Evolutionary conservation across 495 filamentous ascomycete species (phyloP).

Genomic region (Xylaria scruposa): DNA sequence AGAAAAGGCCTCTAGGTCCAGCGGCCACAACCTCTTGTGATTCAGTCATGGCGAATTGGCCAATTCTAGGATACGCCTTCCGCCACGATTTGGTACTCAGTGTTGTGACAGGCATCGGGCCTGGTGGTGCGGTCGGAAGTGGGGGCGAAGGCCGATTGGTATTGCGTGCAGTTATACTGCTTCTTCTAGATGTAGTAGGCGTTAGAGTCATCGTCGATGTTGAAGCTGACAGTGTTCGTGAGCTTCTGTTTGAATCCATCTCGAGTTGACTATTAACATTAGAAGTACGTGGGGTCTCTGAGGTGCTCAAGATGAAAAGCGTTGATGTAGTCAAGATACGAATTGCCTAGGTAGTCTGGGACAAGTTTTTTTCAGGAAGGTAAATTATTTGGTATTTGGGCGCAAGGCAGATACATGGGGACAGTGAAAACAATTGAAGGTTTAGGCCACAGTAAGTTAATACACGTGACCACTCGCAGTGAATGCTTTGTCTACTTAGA

Average conservation of each 20-base stretch:
- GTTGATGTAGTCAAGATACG: too few species aligned
- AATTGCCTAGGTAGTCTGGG: too few species aligned
- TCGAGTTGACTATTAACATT: too few species aligned
- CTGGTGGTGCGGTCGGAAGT: slow-evolving; percentile 26
- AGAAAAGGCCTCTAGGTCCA: slow-evolving; percentile 31
- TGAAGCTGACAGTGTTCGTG: background rate
- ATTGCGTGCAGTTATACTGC: slow-evolving; percentile 22
- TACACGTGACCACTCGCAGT: too few species aligned
- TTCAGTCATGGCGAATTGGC: slow-evolving; percentile 32
- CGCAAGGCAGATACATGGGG: too few species aligned
- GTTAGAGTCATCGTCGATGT: background rate
- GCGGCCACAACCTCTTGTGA: slow-evolving; percentile 31
- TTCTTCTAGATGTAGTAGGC: slow-evolving; percentile 29
- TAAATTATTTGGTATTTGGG: too few species aligned
- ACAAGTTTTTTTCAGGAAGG: too few species aligned
- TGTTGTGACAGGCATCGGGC: slow-evolving; percentile 23
- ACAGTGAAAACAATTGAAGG: too few species aligned
- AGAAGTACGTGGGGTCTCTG: too few species aligned
- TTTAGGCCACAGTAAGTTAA: too few species aligned
- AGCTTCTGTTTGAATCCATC: background rate
- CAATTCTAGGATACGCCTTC: slow-evolving; percentile 30
- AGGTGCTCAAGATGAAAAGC: too few species aligned
- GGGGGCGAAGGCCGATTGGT: background rate
- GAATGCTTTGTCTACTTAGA: too few species aligned
- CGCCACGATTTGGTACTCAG: slow-evolving; percentile 32